Evolutionary conservation across 2,329 filamentous ascomycete genomes (phyloP).

Genomic region (Eurotiales sp.): DNA sequence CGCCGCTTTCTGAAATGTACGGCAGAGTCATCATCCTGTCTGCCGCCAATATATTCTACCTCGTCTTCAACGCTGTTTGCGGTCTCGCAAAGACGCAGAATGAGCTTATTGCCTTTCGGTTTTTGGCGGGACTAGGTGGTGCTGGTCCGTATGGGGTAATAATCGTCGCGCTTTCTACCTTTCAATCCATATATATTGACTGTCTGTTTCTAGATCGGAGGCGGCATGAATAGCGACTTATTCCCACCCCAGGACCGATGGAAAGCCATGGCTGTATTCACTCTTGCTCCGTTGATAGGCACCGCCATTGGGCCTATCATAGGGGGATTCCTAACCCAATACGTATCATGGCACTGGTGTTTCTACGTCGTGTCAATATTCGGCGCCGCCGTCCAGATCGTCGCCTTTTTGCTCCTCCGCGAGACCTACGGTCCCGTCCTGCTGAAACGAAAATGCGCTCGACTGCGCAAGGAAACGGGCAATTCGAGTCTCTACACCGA

Average conservation of each 20-base stretch:
- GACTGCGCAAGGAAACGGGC: slow-evolving; percentile 34
- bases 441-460: slow-evolving; percentile 30
- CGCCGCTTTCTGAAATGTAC: slow-evolving; percentile 59
- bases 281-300: not conserved
- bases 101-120: slow-evolving; percentile 58
- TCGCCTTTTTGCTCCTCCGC: slow-evolving; percentile 32
- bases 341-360: slow-evolving; percentile 41
- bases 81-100: slow-evolving; percentile 55
- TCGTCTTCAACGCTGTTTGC: slow-evolving; percentile 61
- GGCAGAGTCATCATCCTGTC: slow-evolving; percentile 54
- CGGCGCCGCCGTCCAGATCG: not conserved
- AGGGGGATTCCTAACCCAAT: slow-evolving; percentile 36
- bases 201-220: not conserved
- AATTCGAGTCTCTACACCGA: slow-evolving; percentile 27
- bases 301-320: slow-evolving; percentile 24
- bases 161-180: no score
- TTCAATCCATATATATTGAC: slow-evolving; percentile 28
- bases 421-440: slow-evolving; percentile 42
- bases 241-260: not conserved
- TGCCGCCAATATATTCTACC: slow-evolving; percentile 56
- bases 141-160: slow-evolving; percentile 49
- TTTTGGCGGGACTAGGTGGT: slow-evolving; percentile 61
- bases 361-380: slow-evolving; percentile 38
- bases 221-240: not conserved
- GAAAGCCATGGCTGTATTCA: not conserved